Percentiles rank a stretch among this genome's conserved stretches.
These are phyloP conservation scores for Nyssa sinensis DNA, from an alignment of 148 eudicot species.

Conservation along the genomic window DNA sequence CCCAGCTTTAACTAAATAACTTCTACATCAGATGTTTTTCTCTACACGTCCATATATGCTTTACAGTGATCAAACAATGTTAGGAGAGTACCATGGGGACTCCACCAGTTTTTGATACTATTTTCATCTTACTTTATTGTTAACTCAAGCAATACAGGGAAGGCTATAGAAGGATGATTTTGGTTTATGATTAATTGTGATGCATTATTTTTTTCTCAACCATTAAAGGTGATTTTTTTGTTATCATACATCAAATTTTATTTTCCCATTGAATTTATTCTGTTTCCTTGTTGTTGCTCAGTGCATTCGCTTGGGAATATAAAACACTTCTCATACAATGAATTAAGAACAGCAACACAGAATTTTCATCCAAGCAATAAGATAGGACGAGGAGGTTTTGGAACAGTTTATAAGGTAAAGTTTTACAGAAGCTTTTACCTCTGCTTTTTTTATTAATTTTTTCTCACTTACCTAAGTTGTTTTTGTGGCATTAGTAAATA, in stretches of 20 bases:
- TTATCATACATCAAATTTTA: neutral
- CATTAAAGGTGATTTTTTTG: neutral
- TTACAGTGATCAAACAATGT: neutral
- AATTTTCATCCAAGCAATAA: constrained; percentile 56
- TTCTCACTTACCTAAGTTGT: neutral
- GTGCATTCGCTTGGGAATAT: constrained; percentile 48
- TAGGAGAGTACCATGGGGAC: no score
- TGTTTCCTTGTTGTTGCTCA: constrained; percentile 29
- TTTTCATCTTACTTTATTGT: no score
- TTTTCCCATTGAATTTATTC: neutral
- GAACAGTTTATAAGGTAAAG: constrained; percentile 79
- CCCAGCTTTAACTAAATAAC: neutral
- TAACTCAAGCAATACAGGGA: neutral
- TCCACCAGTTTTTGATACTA: neutral
- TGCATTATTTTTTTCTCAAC: neutral
- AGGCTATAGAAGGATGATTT: neutral
- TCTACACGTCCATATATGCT: neutral
- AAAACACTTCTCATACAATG: constrained; percentile 59
- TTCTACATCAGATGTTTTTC: neutral
- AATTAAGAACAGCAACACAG: constrained; percentile 59
- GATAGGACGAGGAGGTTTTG: constrained; percentile 92
- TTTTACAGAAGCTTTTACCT: neutral
- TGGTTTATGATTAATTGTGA: neutral
- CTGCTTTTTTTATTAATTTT: constrained; percentile 4
- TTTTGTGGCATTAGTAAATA: neutral